Conservation (phyloP, 768 basidiomycete genomes). For the Podaxis sp. region DNA sequence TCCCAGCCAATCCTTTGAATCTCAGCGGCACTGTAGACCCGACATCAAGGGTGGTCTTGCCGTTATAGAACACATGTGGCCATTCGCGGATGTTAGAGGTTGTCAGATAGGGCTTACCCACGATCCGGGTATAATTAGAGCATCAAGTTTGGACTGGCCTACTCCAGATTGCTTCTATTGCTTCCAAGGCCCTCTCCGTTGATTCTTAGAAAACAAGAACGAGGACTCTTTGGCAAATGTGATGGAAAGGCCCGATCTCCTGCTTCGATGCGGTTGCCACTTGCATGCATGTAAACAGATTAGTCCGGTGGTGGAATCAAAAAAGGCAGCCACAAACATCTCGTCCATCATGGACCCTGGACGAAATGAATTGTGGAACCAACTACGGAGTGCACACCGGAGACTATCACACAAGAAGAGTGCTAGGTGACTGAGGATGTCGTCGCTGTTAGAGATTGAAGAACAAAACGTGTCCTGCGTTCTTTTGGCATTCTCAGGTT, state of each 20-base stretch:
- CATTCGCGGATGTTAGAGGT: not conserved
- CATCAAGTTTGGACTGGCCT: not conserved
- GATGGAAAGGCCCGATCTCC: not conserved
- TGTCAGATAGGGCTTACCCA: not conserved
- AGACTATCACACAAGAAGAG: conserved; percentile 6
- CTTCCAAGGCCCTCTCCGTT: not conserved
- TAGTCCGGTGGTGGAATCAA: not conserved
- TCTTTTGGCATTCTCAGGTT: not conserved
- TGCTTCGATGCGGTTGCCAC: not conserved
- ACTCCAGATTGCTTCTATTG: conserved; percentile 6
- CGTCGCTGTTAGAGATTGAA: not conserved
- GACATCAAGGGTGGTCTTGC: conserved; percentile 5
- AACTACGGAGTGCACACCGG: not conserved
- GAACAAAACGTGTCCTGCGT: not conserved
- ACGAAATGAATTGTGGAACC: not conserved
- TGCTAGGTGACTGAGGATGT: not conserved
- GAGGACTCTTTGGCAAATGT: not conserved
- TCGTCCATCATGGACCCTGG: not conserved
- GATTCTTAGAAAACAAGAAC: conserved; percentile 6
- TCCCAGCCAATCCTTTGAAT: not conserved
- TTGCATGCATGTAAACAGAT: not conserved
- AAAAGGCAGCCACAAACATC: not conserved
- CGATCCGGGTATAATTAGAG: conserved; percentile 1
- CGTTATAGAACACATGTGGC: conserved; percentile 6
- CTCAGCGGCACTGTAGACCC: not conserved